Percentiles rank a stretch among this genome's conserved stretches.
These are phyloP conservation scores for Leccinum truebloodii DNA, from an alignment of 768 basidiomycete species.

Conservation along the genomic window DNA sequence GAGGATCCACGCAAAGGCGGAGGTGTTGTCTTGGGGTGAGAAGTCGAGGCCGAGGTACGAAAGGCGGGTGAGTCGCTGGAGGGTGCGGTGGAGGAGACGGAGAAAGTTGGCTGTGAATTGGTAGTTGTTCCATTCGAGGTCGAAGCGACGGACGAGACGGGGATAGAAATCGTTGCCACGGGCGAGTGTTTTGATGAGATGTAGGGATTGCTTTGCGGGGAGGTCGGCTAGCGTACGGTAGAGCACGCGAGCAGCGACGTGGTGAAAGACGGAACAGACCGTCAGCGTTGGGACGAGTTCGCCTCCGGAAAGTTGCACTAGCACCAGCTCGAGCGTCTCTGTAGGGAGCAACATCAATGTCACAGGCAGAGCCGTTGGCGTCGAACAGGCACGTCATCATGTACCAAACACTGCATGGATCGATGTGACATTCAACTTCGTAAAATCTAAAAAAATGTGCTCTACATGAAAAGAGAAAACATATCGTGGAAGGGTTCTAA, in stretches of 20 bases:
- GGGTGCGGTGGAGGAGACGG: conserved; percentile 45
- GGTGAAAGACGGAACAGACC: conserved; percentile 28
- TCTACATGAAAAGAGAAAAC: too few relatives aligned
- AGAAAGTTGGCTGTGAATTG: conserved; percentile 50
- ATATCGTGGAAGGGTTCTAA: too few relatives aligned
- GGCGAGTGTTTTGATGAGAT: conserved; percentile 44
- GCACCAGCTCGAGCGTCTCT: conserved; percentile 38
- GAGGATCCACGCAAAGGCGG: too few relatives aligned
- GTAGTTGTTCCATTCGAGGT: conserved; percentile 42
- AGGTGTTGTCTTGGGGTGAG: conserved; percentile 35
- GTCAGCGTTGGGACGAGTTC: conserved; percentile 31
- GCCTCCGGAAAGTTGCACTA: conserved; percentile 24
- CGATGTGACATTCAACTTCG: too few relatives aligned
- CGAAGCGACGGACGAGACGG: conserved; percentile 45
- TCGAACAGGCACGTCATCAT: too few relatives aligned
- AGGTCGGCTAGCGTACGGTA: conserved; percentile 41
- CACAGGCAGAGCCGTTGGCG: too few relatives aligned
- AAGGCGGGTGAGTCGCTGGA: conserved; percentile 42
- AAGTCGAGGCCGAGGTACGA: conserved; percentile 51
- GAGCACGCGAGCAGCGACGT: conserved; percentile 33
- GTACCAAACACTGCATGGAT: too few relatives aligned
- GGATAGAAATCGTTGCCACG: conserved; percentile 36
- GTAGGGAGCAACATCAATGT: background rate
- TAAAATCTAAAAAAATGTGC: too few relatives aligned
- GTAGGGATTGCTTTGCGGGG: conserved; percentile 31